phyloP scores from a whole-genome alignment of 2,329 filamentous ascomycete species.

The Beauveria bassiana region DNA sequence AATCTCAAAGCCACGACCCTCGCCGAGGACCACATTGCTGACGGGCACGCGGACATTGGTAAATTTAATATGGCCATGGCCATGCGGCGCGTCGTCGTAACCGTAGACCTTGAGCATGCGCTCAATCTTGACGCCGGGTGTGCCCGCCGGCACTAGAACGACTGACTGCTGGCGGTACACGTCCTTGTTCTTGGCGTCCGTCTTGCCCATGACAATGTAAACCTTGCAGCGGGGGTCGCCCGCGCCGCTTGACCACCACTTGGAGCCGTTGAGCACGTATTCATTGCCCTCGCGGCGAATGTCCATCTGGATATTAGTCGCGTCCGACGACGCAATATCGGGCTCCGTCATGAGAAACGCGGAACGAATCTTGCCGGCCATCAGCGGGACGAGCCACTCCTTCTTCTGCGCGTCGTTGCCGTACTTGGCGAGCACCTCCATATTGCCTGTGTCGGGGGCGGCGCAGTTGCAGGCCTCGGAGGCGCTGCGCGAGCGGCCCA shows the following conservation, averaged over 20 bases:
- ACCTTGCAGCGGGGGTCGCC: conserved; percentile 87
- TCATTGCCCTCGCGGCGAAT: conserved; percentile 79
- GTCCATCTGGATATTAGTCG: conserved; percentile 80
- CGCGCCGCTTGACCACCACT: conserved; percentile 98
- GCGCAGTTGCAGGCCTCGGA: conserved; percentile 86
- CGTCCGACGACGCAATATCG: conserved; percentile 80
- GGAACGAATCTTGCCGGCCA: conserved; percentile 78
- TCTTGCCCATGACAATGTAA: conserved; percentile 97
- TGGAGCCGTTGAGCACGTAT: conserved; percentile 88
- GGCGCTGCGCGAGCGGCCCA: conserved; percentile 77
- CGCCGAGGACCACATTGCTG: conserved; percentile 79
- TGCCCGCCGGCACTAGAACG: conserved; percentile 72
- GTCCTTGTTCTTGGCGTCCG: conserved; percentile 65
- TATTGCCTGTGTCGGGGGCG: conserved; percentile 88
- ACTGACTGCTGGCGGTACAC: conserved; percentile 90
- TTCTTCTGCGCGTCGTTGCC: conserved; percentile 79
- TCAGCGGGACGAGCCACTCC: conserved; percentile 71
- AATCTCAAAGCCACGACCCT: conserved; percentile 94
- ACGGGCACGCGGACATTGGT: conserved; percentile 81
- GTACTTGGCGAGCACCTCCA: conserved; percentile 92
- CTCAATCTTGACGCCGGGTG: conserved; percentile 83
- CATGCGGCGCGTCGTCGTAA: conserved; percentile 96
- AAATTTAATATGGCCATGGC: conserved; percentile 89
- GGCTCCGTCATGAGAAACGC: conserved; percentile 95
- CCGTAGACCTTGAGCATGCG: conserved; percentile 92